Percentiles rank a stretch among this genome's conserved stretches.
phyloP scores from a whole-genome alignment of 345 rosid species.

The Cochlearia excelsa region DNA sequence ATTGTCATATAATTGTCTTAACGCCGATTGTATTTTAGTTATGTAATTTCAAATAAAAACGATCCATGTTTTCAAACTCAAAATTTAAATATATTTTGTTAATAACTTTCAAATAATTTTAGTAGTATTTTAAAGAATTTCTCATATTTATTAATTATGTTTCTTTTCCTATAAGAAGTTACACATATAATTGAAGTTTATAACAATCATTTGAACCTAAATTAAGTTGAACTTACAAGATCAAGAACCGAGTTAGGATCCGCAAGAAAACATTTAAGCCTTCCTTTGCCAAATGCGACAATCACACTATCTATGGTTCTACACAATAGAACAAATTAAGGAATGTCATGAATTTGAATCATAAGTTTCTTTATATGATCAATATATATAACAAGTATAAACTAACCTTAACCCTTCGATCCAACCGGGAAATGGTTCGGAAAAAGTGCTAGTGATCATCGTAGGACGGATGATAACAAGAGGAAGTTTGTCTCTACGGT shows the following conservation, averaged over 20 bases:
- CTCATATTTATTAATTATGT: no score
- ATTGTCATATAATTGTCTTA: no score
- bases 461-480: slow-evolving; percentile 22
- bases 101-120: no score
- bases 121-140: no score
- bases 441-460: slow-evolving; percentile 59
- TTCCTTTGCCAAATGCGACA: slow-evolving; percentile 50
- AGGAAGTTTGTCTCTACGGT: slow-evolving; percentile 47
- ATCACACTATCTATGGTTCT: slow-evolving; percentile 63
- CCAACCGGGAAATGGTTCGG: slow-evolving; percentile 81
- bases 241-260: slow-evolving; percentile 39
- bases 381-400: neutral
- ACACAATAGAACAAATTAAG: neutral
- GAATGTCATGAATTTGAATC: neutral
- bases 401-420: slow-evolving; percentile 63
- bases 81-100: no score
- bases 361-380: neutral
- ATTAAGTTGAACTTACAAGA: slow-evolving; percentile 39
- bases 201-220: no score
- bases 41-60: no score
- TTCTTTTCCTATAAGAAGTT: no score
- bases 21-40: no score
- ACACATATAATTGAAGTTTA: no score
- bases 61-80: no score
- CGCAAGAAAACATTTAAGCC: slow-evolving; percentile 41